A percentile compares a stretch with the other conserved stretches of the same genome.
These are phyloP conservation scores for Zopfochytrium polystomum DNA, from an alignment of 371 early-diverging fungal species.

Conservation along the genomic window DNA sequence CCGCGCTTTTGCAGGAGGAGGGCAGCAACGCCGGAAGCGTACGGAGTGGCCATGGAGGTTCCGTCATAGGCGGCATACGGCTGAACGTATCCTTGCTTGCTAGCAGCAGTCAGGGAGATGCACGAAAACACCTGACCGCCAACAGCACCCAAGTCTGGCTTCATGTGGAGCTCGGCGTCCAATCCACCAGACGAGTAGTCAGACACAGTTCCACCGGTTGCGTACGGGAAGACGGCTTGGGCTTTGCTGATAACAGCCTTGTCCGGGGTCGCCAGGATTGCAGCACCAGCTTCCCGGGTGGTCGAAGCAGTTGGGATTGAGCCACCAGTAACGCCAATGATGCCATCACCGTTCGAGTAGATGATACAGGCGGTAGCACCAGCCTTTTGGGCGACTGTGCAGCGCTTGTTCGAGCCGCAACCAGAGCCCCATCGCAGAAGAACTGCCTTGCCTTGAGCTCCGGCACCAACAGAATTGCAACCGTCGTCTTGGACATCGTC, in stretches of 20 bases:
- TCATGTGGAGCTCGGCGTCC: conserved; percentile 18
- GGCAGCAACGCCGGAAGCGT: conserved; percentile 32
- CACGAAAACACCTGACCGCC: conserved; percentile 30
- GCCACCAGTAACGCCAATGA: too few species aligned
- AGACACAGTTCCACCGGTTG: conserved; percentile 40
- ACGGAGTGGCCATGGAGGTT: conserved; percentile 51
- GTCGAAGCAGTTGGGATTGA: too few species aligned
- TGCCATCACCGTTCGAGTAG: conserved; percentile 35
- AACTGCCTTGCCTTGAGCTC: conserved; percentile 15
- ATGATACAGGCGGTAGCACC: conserved; percentile 36
- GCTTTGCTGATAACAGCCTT: not conserved
- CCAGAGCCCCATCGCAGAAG: conserved; percentile 12
- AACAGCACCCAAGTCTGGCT: conserved; percentile 31
- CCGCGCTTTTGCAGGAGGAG: conserved; percentile 23
- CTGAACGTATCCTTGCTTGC: not conserved
- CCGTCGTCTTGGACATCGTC: not conserved
- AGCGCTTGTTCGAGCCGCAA: conserved; percentile 10
- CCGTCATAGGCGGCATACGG: conserved; percentile 40
- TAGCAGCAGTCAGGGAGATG: conserved; percentile 12
- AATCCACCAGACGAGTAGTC: conserved; percentile 41
- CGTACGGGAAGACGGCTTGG: not conserved
- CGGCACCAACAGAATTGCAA: not conserved
- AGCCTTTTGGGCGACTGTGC: conserved; percentile 20
- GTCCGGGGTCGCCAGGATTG: too few species aligned
- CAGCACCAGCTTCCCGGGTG: too few species aligned